These are phyloP conservation scores for Volvariella volvacea DNA, from an alignment of 1,284 basidiomycete genomes.

Conservation along the genomic window DNA sequence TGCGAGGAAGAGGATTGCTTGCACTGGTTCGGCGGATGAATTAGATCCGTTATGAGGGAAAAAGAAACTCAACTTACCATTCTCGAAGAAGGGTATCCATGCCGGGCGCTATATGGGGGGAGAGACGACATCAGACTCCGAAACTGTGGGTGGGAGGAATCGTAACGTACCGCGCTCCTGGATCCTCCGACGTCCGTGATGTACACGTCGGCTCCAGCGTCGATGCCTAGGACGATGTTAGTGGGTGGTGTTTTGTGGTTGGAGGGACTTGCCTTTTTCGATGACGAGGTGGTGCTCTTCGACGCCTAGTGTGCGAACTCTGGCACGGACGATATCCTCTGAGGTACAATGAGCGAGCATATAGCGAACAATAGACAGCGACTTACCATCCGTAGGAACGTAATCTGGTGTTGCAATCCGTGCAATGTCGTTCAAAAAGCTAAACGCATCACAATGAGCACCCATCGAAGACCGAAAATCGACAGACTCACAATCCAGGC, in stretches of 20 bases:
- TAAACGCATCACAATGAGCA: slow-evolving; percentile 17
- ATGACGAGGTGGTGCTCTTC: slow-evolving; percentile 59
- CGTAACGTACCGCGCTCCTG: slow-evolving; percentile 36
- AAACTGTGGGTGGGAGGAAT: background rate
- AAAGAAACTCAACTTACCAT: slow-evolving; percentile 27
- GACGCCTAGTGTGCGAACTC: slow-evolving; percentile 61
- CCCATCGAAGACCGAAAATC: background rate
- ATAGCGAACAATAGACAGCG: background rate
- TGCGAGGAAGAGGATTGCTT: slow-evolving; percentile 42
- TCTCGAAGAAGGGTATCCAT: slow-evolving; percentile 65
- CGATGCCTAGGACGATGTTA: slow-evolving; percentile 14
- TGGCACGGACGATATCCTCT: slow-evolving; percentile 60
- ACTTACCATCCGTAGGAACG: slow-evolving; percentile 48
- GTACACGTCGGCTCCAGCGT: slow-evolving; percentile 47
- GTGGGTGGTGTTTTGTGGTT: background rate
- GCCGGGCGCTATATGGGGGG: slow-evolving; percentile 36
- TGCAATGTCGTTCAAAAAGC: slow-evolving; percentile 59
- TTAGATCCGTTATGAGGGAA: background rate
- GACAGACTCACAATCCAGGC: slow-evolving; percentile 55
- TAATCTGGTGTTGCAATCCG: slow-evolving; percentile 51
- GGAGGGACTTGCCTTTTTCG: slow-evolving; percentile 34
- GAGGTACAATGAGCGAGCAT: background rate
- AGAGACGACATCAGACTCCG: background rate
- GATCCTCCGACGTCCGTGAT: slow-evolving; percentile 68
- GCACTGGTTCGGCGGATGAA: slow-evolving; percentile 22